phyloP scores from a whole-genome alignment of 441 rosid species.

The Geranium incanum region DNA sequence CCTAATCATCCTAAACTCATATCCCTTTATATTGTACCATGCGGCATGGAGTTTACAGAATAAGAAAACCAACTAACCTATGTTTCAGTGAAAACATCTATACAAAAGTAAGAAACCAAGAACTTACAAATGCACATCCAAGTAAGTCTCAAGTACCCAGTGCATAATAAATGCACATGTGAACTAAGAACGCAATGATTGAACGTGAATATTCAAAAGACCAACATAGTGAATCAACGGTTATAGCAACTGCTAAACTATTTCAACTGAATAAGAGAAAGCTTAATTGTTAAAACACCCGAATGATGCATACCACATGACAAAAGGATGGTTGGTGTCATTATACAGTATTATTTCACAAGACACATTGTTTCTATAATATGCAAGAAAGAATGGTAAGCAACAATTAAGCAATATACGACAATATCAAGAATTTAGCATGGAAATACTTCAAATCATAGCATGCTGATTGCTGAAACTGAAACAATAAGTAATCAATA shows the following conservation, averaged over 20 bases:
- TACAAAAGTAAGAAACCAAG: background rate
- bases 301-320: background rate
- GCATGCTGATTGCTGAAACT: background rate
- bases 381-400: no score
- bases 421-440: background rate
- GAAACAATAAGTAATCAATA: no score
- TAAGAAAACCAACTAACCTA: no score
- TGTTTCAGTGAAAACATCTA: no score
- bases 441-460: background rate
- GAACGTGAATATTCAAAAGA: background rate
- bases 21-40: no score
- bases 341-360: background rate
- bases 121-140: background rate
- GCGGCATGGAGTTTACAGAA: no score
- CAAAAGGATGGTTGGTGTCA: background rate
- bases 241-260: background rate
- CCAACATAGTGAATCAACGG: background rate
- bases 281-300: background rate
- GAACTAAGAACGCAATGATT: background rate
- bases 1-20: no score
- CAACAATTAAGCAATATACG: no score
- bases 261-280: background rate
- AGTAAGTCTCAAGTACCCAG: slow-evolving; percentile 1
- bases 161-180: background rate
- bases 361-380: no score